Percentiles rank a stretch among this genome's conserved stretches.
Evolutionary conservation across 75 land plant genomes (phyloP).

Genomic region (Pinus albicaulis): DNA sequence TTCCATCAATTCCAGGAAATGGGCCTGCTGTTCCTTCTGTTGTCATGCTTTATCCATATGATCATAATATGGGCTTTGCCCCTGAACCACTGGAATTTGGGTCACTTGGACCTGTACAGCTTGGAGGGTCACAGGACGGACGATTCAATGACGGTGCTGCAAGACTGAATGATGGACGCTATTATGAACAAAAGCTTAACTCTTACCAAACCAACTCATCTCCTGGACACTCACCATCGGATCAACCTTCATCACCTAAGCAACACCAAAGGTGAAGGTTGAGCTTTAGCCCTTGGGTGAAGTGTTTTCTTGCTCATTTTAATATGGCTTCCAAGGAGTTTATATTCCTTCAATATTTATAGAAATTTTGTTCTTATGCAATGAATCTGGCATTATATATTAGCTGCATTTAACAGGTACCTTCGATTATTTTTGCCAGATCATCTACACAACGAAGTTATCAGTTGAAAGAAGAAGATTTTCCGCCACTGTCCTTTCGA

Average conservation of each 20-base stretch:
- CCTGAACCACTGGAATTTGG: constrained; percentile 75
- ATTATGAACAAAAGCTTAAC: constrained; percentile 30
- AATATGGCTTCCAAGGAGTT: neutral
- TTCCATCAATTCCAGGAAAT: constrained; percentile 25
- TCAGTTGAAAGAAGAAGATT: constrained; percentile 51
- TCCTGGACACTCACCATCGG: constrained; percentile 44
- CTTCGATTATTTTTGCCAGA: constrained; percentile 51
- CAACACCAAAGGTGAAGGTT: constrained; percentile 44
- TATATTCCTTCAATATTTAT: neutral
- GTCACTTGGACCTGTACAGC: constrained; percentile 52
- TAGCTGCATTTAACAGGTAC: constrained; percentile 37
- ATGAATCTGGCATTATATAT: constrained; percentile 9
- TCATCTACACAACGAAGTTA: constrained; percentile 22
- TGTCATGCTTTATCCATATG: constrained; percentile 67
- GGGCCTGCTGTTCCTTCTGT: constrained; percentile 56
- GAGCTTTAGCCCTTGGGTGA: neutral
- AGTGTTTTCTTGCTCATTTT: neutral
- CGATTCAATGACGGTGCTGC: constrained; percentile 2
- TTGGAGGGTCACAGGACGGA: constrained; percentile 25
- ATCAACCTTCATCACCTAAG: constrained; percentile 54
- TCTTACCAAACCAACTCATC: constrained; percentile 19
- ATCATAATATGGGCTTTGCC: constrained; percentile 32
- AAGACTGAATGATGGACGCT: constrained; percentile 25
- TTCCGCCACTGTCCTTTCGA: constrained; percentile 37
- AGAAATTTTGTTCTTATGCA: neutral